These are phyloP conservation scores for Arachnomyces sp. DNA, from an alignment of 2,329 filamentous ascomycete species.

Conservation along the genomic window DNA sequence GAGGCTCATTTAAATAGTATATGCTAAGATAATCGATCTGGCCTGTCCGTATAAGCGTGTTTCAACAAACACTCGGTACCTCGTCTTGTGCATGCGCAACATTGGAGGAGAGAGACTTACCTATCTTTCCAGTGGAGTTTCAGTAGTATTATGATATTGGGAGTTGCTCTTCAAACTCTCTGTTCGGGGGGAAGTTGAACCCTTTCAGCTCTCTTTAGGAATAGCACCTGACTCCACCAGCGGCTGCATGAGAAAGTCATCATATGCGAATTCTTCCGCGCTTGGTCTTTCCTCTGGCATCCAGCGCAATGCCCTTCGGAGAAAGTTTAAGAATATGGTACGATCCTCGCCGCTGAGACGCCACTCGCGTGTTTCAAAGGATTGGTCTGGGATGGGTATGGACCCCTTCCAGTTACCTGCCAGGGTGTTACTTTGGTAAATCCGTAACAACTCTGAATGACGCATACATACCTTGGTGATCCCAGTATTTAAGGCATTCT, in stretches of 20 bases:
- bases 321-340: background rate
- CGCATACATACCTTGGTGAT: constrained; percentile 1
- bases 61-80: too few species aligned
- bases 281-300: constrained; percentile 4
- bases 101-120: too few species aligned
- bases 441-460: background rate
- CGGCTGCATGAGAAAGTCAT: constrained; percentile 4
- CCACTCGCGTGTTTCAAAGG: constrained; percentile 1
- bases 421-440: background rate
- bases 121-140: too few species aligned
- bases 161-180: too few species aligned
- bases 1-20: too few species aligned
- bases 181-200: too few species aligned
- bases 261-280: constrained; percentile 2
- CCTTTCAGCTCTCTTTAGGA: constrained; percentile 11
- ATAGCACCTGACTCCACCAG: constrained; percentile 4
- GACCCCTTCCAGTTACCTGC: constrained; percentile 3
- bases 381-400: background rate
- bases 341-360: background rate
- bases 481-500: constrained; percentile 1
- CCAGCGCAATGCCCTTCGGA: constrained; percentile 2
- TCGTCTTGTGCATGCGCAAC: too few species aligned
- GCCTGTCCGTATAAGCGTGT: too few species aligned
- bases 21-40: too few species aligned
- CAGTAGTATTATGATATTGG: too few species aligned